These are phyloP conservation scores for Aspergillus luchuensis DNA, from an alignment of 2,329 filamentous ascomycete species.

Conservation along the genomic window DNA sequence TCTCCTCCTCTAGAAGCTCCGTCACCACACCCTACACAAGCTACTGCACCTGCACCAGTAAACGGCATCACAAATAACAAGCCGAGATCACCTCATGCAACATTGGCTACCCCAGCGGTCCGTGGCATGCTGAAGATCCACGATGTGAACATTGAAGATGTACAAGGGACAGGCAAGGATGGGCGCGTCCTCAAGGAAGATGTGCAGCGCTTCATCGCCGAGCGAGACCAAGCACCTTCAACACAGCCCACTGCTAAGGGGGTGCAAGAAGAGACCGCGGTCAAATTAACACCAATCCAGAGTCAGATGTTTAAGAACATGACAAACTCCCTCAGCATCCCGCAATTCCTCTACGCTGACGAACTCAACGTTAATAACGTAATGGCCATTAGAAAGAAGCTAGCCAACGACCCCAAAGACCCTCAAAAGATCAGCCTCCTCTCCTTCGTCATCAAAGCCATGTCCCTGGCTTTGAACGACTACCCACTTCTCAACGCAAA, in stretches of 20 bases:
- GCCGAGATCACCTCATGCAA: slow-evolving; percentile 63
- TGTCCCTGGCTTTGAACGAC: slow-evolving; percentile 78
- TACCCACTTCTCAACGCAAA: slow-evolving; percentile 87
- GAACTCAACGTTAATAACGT: slow-evolving; percentile 81
- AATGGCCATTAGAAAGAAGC: slow-evolving; percentile 68
- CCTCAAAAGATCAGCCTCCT: slow-evolving; percentile 79
- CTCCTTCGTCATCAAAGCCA: slow-evolving; percentile 93
- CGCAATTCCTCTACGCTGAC: slow-evolving; percentile 94
- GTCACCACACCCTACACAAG: slow-evolving; percentile 21
- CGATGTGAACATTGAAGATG: slow-evolving; percentile 73
- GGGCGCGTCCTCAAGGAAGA: slow-evolving; percentile 93
- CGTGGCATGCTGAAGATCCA: slow-evolving; percentile 82
- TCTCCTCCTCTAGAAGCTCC: slow-evolving; percentile 19
- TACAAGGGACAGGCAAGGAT: slow-evolving; percentile 84
- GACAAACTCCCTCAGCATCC: slow-evolving; percentile 87
- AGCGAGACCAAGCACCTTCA: slow-evolving; percentile 45
- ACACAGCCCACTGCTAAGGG: slow-evolving; percentile 40
- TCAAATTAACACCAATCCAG: slow-evolving; percentile 76
- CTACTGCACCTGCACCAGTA: slow-evolving; percentile 6
- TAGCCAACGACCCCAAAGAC: slow-evolving; percentile 63
- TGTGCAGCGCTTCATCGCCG: slow-evolving; percentile 70
- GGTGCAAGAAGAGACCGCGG: slow-evolving; percentile 66
- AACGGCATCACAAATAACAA: slow-evolving; percentile 12
- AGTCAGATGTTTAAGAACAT: slow-evolving; percentile 96
- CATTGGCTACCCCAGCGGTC: slow-evolving; percentile 87